These are phyloP conservation scores for Aspergillus conjunctus DNA, from an alignment of 495 filamentous ascomycete genomes.

Conservation along the genomic window DNA sequence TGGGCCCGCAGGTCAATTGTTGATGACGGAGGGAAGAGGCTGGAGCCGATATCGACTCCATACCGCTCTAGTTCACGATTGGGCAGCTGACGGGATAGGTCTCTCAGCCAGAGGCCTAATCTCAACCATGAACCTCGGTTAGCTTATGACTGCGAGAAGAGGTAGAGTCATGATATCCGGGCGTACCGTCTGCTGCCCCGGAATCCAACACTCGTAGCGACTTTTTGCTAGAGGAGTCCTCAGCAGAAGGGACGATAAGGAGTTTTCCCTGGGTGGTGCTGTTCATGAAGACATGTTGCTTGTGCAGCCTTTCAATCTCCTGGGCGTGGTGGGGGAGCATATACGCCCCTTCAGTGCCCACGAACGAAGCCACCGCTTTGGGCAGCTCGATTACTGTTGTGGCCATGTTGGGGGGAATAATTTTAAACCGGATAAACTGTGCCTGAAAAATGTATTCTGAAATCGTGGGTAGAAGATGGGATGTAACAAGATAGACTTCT, in stretches of 20 bases:
- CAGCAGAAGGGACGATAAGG: background rate
- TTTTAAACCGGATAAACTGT: no score
- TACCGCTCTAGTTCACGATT: background rate
- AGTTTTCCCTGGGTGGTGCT: constrained; percentile 4
- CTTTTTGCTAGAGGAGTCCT: background rate
- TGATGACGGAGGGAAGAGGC: background rate
- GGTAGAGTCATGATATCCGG: background rate
- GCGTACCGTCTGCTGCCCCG: constrained; percentile 14
- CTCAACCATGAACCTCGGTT: background rate
- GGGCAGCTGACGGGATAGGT: constrained; percentile 6
- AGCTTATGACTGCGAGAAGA: background rate
- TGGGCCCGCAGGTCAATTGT: constrained; percentile 11
- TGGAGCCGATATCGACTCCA: constrained; percentile 15
- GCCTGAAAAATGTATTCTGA: no score
- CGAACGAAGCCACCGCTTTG: constrained; percentile 7
- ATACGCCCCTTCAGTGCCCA: constrained; percentile 16
- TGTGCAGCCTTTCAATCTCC: constrained; percentile 11
- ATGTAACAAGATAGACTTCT: no score
- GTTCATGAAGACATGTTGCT: constrained; percentile 15
- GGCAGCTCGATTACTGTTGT: background rate
- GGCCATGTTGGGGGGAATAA: no score
- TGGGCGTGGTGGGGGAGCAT: constrained; percentile 14
- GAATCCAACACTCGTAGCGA: constrained; percentile 11
- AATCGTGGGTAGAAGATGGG: no score
- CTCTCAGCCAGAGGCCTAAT: constrained; percentile 8